phyloP scores from a whole-genome alignment of 2,329 filamentous ascomycete genomes.

The Calonectria hongkongensis region DNA sequence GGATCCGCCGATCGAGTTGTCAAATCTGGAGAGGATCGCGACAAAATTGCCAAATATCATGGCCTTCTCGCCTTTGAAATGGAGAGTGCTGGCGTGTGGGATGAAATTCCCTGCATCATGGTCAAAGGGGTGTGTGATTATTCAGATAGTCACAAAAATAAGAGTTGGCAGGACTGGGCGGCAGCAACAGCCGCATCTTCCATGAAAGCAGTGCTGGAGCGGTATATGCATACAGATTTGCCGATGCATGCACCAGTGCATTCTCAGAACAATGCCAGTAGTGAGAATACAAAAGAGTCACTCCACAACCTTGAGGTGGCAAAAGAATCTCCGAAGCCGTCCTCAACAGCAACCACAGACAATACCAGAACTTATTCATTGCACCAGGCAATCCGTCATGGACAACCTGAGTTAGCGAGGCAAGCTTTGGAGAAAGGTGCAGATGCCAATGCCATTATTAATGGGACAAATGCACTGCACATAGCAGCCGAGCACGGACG shows the following conservation, averaged over 20 bases:
- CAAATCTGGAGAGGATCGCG: constrained; percentile 53
- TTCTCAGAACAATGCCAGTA: background rate
- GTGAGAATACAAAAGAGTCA: background rate
- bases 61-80: constrained; percentile 31
- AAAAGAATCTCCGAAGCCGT: background rate
- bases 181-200: constrained; percentile 28
- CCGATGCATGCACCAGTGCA: background rate
- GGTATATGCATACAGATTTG: constrained; percentile 1
- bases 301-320: background rate
- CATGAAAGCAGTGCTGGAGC: constrained; percentile 3
- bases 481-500: background rate
- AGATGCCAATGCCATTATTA: background rate
- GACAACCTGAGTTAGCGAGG: background rate
- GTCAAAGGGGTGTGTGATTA: constrained; percentile 35
- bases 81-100: constrained; percentile 30
- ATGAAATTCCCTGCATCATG: constrained; percentile 29
- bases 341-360: background rate
- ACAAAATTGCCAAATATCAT: background rate
- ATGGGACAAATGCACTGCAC: background rate
- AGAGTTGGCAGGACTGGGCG: constrained; percentile 32
- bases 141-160: constrained; percentile 33
- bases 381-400: background rate
- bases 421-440: background rate
- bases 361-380: background rate
- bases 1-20: constrained; percentile 57